Percentiles rank a stretch among this genome's conserved stretches.
Conservation (phyloP, 2,329 filamentous ascomycete genomes). For the Colletotrichum theobromicola region DNA sequence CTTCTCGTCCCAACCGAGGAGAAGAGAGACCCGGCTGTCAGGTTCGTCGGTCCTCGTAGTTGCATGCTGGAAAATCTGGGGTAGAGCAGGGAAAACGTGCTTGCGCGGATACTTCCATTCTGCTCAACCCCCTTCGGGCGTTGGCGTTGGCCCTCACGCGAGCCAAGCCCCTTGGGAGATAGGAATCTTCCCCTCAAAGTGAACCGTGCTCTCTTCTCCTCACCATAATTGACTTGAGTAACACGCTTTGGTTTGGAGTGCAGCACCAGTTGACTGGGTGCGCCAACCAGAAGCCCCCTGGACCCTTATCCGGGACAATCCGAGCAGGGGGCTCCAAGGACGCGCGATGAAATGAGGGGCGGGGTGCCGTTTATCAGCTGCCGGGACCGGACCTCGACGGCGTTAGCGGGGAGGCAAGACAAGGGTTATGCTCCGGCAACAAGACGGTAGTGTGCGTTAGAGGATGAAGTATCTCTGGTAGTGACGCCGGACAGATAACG, state of each 20-base stretch:
- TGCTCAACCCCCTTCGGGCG: background rate
- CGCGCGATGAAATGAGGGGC: background rate
- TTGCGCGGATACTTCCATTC: background rate
- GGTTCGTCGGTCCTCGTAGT: background rate
- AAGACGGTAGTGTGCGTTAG: background rate
- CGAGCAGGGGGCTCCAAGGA: background rate
- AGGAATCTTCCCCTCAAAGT: background rate
- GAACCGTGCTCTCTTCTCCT: background rate
- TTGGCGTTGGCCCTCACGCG: background rate
- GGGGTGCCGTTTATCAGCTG: conserved; percentile 1
- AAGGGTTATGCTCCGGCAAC: background rate
- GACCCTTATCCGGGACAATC: conserved; percentile 5
- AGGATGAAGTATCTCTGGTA: background rate
- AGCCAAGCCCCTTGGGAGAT: background rate
- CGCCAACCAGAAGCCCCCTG: background rate
- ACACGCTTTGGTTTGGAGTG: background rate
- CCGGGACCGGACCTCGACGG: conserved; percentile 1
- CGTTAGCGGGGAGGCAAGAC: background rate
- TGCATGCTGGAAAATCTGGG: background rate
- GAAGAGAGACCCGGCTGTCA: background rate
- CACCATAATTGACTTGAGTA: background rate
- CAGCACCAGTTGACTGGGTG: background rate
- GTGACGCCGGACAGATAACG: background rate
- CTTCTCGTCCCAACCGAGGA: background rate
- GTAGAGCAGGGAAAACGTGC: background rate